Conservation (phyloP, 2,329 filamentous ascomycete genomes). For the Talaromyces sp. region DNA sequence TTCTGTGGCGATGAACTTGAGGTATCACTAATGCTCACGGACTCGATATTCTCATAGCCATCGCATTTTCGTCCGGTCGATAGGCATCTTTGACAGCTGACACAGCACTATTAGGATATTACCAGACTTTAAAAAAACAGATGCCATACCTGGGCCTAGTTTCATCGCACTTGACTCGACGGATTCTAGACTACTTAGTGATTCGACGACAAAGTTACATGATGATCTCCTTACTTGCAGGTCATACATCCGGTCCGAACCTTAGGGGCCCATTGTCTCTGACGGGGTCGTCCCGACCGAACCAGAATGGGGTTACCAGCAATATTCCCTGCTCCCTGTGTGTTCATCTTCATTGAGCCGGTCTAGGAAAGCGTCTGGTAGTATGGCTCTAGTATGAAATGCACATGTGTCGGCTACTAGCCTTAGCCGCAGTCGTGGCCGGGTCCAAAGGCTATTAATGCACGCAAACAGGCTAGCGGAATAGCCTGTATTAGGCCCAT, state of each 20-base stretch:
- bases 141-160: constrained; percentile 2
- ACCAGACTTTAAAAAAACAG: neutral
- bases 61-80: constrained; percentile 11
- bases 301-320: neutral
- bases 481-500: neutral
- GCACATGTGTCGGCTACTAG: neutral
- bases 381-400: neutral
- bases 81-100: constrained; percentile 8
- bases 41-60: constrained; percentile 6
- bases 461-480: neutral
- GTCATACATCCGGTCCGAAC: constrained; percentile 11
- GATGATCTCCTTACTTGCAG: constrained; percentile 7
- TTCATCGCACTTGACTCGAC: constrained; percentile 12
- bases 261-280: constrained; percentile 10
- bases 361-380: neutral
- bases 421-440: neutral
- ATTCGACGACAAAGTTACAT: neutral
- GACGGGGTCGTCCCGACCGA: neutral
- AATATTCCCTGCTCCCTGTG: neutral
- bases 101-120: neutral
- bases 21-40: neutral
- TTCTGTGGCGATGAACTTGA: neutral
- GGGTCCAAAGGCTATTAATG: neutral
- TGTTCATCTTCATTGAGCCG: neutral
- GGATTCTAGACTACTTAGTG: neutral